Evolutionary conservation across 1,139 yeast species (phyloP), one percentile per base, ranked within the genome.

Genomic region (Geotrichum klebahnii): DNA sequence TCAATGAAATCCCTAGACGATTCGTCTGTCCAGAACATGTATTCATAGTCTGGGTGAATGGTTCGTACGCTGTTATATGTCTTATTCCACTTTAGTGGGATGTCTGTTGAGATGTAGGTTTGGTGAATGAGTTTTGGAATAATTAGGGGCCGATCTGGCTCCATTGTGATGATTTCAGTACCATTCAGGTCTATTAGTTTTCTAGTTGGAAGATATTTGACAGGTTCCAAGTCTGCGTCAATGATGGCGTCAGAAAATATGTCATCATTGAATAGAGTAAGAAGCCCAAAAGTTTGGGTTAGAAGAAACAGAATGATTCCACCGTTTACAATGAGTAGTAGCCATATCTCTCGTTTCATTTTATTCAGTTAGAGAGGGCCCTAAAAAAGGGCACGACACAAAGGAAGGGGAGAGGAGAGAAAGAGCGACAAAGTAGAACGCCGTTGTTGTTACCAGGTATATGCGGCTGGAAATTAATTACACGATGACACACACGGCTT

Each of bases 51-150:
- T 2, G 92, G 92, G 65, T 89, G 95, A 53, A 83, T 68, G 55
- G 81, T 82, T 48, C 79, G 76, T 65, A 96, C 86, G 20, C 79
- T 78, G 61, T 79, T 76, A 64, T 86, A 95, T 26, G 95, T 89
- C 2, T 76, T 76, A 59, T 72, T 71, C 97, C 97, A 89, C 50
- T 78, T 72, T 44, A 79, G 87, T 1, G 97, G 97, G 22, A 89
- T 78, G 20, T 80, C 77, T 17, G 71, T 76, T 24, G 84, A 83
- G 66, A 86, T 88, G 69, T 89, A 89, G 14, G 97, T 89, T 67
- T 89, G 97, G 65, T 89, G 97, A 52, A 89, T 88, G 64, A 89
- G 87, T 63, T 84, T 86, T 37, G 97, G 97, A 44, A 88, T 86
- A 43, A 82, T 62, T 16, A 53, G 50, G 16, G 42, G 43, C 8